Conservation (phyloP, 768 basidiomycete species). For the Lanmaoa pseudosensibilis region DNA sequence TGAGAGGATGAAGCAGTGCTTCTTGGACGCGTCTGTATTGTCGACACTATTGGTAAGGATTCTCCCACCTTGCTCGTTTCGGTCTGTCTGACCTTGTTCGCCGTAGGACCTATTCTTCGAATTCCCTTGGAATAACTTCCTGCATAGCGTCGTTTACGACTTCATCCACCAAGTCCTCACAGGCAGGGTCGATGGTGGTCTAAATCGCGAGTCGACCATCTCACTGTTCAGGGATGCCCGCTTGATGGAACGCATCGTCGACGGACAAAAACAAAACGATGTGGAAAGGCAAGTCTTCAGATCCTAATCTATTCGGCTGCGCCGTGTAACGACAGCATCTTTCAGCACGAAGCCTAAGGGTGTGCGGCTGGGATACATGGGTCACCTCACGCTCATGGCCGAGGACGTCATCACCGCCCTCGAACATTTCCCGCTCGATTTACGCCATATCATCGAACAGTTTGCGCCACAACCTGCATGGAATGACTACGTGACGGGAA, state of each 20-base stretch:
- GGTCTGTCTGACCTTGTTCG: not conserved
- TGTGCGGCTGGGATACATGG: conserved; percentile 92
- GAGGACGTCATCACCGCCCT: conserved; percentile 92
- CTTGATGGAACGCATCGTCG: conserved; percentile 82
- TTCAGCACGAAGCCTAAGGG: conserved; percentile 69
- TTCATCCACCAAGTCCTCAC: conserved; percentile 93
- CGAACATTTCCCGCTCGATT: conserved; percentile 81
- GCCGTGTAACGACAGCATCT: conserved; percentile 6
- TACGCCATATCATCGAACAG: conserved; percentile 60
- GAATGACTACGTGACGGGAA: conserved; percentile 85
- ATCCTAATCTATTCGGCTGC: not conserved
- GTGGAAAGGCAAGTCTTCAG: conserved; percentile 56
- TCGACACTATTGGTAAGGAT: conserved; percentile 71
- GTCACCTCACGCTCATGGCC: conserved; percentile 90
- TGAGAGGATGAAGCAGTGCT: conserved; percentile 76
- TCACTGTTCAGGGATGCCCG: conserved; percentile 84
- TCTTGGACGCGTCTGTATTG: conserved; percentile 72
- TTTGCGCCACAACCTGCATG: conserved; percentile 79
- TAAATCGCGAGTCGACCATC: conserved; percentile 81
- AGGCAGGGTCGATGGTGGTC: conserved; percentile 77
- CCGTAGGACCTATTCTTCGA: conserved; percentile 89
- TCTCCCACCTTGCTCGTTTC: not conserved
- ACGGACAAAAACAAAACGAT: conserved; percentile 82
- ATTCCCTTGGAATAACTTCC: conserved; percentile 96
- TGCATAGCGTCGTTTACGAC: conserved; percentile 96